Conservation (phyloP, 164 flowering plant genomes). For the Warburgia ugandensis region DNA sequence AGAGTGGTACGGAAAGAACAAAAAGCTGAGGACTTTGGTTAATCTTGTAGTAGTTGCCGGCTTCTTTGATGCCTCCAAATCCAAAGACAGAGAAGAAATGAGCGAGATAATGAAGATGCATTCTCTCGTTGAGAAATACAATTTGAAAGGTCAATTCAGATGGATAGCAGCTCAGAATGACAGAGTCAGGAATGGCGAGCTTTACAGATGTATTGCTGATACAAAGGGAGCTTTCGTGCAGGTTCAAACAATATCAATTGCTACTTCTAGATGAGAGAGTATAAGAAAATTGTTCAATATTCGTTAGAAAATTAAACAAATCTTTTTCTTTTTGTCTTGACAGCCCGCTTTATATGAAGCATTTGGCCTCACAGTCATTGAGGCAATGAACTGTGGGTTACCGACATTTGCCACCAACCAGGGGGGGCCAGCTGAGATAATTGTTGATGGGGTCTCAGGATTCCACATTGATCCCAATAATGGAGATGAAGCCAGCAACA, state of each 20-base stretch:
- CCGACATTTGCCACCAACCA: constrained; percentile 92
- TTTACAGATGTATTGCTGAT: constrained; percentile 84
- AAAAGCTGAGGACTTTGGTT: constrained; percentile 53
- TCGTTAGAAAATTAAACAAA: background rate
- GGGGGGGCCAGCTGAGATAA: constrained; percentile 96
- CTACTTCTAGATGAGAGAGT: background rate
- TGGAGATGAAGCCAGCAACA: constrained; percentile 73
- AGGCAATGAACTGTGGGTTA: constrained; percentile 93
- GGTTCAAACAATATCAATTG: constrained; percentile 3
- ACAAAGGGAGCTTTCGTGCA: constrained; percentile 88
- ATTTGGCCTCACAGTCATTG: constrained; percentile 88
- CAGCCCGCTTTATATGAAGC: constrained; percentile 90
- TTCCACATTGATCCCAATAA: constrained; percentile 79
- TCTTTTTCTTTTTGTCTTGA: background rate
- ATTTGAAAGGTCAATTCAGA: constrained; percentile 72
- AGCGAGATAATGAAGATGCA: constrained; percentile 90
- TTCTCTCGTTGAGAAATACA: constrained; percentile 50
- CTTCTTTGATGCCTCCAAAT: constrained; percentile 74
- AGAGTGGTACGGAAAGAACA: constrained; percentile 90
- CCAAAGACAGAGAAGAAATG: constrained; percentile 88
- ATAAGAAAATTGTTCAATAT: background rate
- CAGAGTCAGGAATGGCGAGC: constrained; percentile 67
- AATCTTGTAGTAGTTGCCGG: constrained; percentile 88
- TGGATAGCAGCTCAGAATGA: constrained; percentile 97
- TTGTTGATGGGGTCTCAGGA: constrained; percentile 83